Base-by-base conservation (phyloP, 352 stramenopile species). In the Phytopythium ostracodes region DNA sequence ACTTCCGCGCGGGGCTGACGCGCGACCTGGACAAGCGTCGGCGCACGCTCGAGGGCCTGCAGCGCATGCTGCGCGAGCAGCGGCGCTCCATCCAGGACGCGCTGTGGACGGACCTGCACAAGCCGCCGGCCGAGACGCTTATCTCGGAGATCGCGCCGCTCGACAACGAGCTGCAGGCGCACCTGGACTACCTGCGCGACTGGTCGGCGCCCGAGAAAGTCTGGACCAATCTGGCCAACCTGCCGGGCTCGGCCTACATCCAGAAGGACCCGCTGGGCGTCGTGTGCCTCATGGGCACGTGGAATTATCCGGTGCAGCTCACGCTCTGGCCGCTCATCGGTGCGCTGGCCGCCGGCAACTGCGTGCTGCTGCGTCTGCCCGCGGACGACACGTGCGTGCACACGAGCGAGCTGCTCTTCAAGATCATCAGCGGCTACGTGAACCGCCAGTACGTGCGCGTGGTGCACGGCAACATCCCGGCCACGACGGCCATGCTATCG, bases 281-380 rank as follows among this genome's bases (percentile, higher is more conserved):
- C 44, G 88, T 94, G 4, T 91, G 82, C 46, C 62, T 97, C 68
- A 87, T 98, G 7, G 77, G 77, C 27, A 91, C 84, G 68, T 98
- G 87, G 84, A 98, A 98, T 62, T 98, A 96, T 63, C 92, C 92
- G 2, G 60, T 97, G 47, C 67, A 79, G 44, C 75, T 98, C 1
- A 72, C 66, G 7, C 55, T 98, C 7, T 70, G 79, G 60, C 88
- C 90, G 29, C 63, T 97, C 1, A 71, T 94, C 0, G 88, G 83
- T 18, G 88, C 86, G 4, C 54, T 98, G 20, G 89, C 86, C 33
- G 95, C 89, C 0, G 97, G 97, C 20, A 98, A 99, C 84, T 87
- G 79, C 17, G 84, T 73, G 24, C 57, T 99, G 9, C 40, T 99
- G 55, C 98, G 98, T 62, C 65, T 90, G 22, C 94, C 96, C 1